These are phyloP conservation scores for Leccinum fibrillosum DNA, from an alignment of 768 basidiomycete species.

Conservation along the genomic window DNA sequence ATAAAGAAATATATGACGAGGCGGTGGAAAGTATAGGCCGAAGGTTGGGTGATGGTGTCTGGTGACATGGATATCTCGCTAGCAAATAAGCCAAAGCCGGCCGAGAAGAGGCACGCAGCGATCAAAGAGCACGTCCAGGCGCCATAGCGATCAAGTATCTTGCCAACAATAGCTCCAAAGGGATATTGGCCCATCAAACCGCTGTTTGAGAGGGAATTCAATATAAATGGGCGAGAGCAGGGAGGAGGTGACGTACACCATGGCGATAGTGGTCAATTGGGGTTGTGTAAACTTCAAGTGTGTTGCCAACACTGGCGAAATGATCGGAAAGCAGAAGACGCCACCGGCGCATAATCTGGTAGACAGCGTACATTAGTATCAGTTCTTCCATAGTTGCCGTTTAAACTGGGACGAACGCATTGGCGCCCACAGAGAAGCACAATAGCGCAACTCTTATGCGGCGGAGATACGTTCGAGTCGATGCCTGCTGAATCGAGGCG, in stretches of 20 bases:
- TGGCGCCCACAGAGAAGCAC: conserved; percentile 57
- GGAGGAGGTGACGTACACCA: conserved; percentile 56
- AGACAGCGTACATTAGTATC: background rate
- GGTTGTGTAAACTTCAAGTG: conserved; percentile 67
- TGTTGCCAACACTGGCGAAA: conserved; percentile 59
- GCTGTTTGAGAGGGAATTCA: conserved; percentile 34
- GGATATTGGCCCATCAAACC: conserved; percentile 84
- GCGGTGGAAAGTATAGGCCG: conserved; percentile 45
- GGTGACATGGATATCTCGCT: conserved; percentile 50
- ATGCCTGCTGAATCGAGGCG: conserved; percentile 2
- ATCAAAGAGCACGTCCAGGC: conserved; percentile 65
- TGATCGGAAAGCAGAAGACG: conserved; percentile 74
- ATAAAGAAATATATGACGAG: conserved; percentile 60
- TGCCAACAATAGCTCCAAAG: conserved; percentile 66
- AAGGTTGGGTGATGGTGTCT: conserved; percentile 34
- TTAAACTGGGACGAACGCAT: conserved; percentile 49
- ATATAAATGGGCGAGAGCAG: background rate
- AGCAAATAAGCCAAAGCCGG: conserved; percentile 63
- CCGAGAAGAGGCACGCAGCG: conserved; percentile 54
- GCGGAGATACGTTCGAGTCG: conserved; percentile 16
- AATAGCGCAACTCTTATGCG: conserved; percentile 28
- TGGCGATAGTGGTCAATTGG: conserved; percentile 72
- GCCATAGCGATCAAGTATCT: conserved; percentile 63
- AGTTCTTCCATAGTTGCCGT: background rate
- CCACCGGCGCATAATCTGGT: conserved; percentile 73